A percentile compares a stretch with the other conserved stretches of the same genome.
phyloP scores from a whole-genome alignment of 371 early-diverging fungal species.

The Haplosporangium sp. region DNA sequence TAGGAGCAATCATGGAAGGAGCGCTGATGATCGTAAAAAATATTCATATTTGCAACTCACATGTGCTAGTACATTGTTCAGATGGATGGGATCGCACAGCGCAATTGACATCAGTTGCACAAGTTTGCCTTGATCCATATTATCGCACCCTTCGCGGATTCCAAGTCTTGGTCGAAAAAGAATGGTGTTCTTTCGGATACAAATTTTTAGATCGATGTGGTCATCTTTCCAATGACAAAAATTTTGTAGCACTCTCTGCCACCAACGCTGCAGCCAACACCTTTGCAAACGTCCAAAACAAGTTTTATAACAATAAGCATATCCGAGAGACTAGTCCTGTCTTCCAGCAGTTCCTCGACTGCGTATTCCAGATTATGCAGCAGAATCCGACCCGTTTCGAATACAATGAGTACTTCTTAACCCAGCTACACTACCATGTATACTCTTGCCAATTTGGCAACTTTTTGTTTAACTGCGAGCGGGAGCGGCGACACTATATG shows the following conservation, averaged over 20 bases:
- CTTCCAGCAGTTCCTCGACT: slow-evolving; percentile 96
- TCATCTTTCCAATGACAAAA: slow-evolving; percentile 82
- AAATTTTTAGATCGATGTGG: slow-evolving; percentile 95
- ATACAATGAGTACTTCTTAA: slow-evolving; percentile 87
- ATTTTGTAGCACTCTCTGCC: slow-evolving; percentile 69
- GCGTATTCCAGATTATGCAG: slow-evolving; percentile 90
- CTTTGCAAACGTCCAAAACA: slow-evolving; percentile 78
- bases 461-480: slow-evolving; percentile 91
- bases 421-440: slow-evolving; percentile 83
- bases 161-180: slow-evolving; percentile 92
- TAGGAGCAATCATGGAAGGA: slow-evolving; percentile 85
- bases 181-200: slow-evolving; percentile 97
- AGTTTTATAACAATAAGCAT: slow-evolving; percentile 70
- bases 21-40: slow-evolving; percentile 84
- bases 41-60: slow-evolving; percentile 79
- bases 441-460: slow-evolving; percentile 95
- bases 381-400: slow-evolving; percentile 93
- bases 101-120: slow-evolving; percentile 89
- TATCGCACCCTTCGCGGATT: slow-evolving; percentile 95
- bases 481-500: slow-evolving; percentile 65
- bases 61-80: slow-evolving; percentile 97
- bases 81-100: slow-evolving; percentile 99
- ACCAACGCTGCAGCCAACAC: slow-evolving; percentile 72
- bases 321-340: slow-evolving; percentile 92
- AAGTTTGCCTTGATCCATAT: slow-evolving; percentile 93